Conservation (phyloP, 2,329 filamentous ascomycete genomes). For the Thelonectria blattea region DNA sequence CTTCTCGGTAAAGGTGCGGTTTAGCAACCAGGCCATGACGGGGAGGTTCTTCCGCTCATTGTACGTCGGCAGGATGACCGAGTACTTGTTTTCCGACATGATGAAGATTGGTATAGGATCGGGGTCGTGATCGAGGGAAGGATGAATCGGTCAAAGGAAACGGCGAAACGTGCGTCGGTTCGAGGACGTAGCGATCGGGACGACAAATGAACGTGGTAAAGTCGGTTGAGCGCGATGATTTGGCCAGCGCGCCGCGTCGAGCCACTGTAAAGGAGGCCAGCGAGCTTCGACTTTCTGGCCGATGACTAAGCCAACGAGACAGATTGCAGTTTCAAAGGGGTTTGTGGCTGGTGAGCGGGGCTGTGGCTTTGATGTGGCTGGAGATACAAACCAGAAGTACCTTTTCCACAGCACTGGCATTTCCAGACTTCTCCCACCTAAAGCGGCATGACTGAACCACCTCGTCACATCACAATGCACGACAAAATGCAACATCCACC, state of each 20-base stretch:
- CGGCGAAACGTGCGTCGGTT: neutral
- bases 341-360: constrained; percentile 27
- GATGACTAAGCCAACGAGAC: constrained; percentile 28
- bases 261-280: constrained; percentile 37
- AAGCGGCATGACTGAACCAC: neutral
- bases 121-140: neutral
- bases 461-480: neutral
- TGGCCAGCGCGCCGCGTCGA: constrained; percentile 32
- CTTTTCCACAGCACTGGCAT: neutral
- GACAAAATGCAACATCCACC: neutral
- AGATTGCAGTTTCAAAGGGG: constrained; percentile 32
- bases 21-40: constrained; percentile 92
- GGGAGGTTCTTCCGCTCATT: constrained; percentile 98
- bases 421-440: neutral
- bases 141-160: constrained; percentile 11
- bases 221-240: constrained; percentile 34
- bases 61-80: constrained; percentile 96
- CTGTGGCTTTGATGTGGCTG: neutral
- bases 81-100: constrained; percentile 81
- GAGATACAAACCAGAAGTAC: neutral
- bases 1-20: constrained; percentile 90
- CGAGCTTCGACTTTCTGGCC: constrained; percentile 19
- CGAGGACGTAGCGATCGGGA: constrained; percentile 10
- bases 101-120: constrained; percentile 16
- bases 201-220: constrained; percentile 36